Evolutionary conservation across 75 land plant genomes (phyloP).

Genomic region (Picea glauca): DNA sequence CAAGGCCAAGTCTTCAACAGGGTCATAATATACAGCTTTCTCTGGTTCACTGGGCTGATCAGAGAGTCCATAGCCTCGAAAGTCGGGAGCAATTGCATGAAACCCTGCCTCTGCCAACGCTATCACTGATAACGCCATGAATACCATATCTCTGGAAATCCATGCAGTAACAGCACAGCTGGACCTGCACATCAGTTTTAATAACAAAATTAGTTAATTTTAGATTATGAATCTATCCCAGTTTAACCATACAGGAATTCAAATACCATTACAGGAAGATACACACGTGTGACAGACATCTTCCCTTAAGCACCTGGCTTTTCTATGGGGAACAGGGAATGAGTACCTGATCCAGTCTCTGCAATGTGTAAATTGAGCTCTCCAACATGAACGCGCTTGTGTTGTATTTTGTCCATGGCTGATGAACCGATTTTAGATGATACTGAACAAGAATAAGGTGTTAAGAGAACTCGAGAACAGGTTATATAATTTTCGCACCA

Average conservation of each 20-base stretch:
- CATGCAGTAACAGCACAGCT: constrained; percentile 63
- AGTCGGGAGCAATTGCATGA: constrained; percentile 61
- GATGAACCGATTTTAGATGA: background rate
- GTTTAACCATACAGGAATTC: no score
- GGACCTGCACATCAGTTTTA: constrained; percentile 15
- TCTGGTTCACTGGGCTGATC: constrained; percentile 38
- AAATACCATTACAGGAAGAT: no score
- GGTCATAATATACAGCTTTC: constrained; percentile 35
- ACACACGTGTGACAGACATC: no score
- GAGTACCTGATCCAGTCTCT: constrained; percentile 28
- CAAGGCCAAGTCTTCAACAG: constrained; percentile 49
- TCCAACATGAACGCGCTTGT: constrained; percentile 21
- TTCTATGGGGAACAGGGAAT: background rate
- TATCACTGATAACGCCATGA: constrained; percentile 74
- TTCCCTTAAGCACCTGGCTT: no score
- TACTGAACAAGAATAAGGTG: no score
- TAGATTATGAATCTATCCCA: no score
- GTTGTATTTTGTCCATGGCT: constrained; percentile 35
- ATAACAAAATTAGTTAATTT: no score
- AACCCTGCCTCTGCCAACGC: constrained; percentile 63
- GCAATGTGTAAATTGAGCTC: constrained; percentile 46
- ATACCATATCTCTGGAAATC: constrained; percentile 84
- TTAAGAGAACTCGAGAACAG: no score
- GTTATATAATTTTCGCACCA: no score
- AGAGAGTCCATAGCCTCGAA: constrained; percentile 66